Percentiles rank a stretch among this genome's conserved stretches.
Evolutionary conservation across 805 yeast species (phyloP).

Genomic region (Saccharomycopsis synnaedendra): DNA sequence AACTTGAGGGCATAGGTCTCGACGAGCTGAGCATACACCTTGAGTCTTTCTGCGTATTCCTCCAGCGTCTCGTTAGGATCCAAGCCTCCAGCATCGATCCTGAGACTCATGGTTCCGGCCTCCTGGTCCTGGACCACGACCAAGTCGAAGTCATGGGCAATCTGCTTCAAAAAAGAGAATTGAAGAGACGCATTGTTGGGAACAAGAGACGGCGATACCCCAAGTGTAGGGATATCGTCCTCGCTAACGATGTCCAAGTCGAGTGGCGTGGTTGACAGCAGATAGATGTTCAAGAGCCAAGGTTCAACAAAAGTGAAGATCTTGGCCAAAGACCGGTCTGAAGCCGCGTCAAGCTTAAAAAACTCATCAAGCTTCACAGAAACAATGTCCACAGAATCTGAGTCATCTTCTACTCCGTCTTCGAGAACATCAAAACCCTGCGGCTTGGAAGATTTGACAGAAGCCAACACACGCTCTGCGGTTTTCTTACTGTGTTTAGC

Average conservation of each 20-base stretch:
- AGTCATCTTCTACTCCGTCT: constrained; percentile 7
- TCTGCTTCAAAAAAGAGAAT: constrained; percentile 46
- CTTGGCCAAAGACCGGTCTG: constrained; percentile 6
- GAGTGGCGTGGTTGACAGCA: constrained; percentile 11
- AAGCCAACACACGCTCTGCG: constrained; percentile 24
- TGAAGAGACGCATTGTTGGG: constrained; percentile 26
- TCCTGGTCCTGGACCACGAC: constrained; percentile 49
- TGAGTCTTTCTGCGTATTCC: constrained; percentile 43
- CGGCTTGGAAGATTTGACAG: constrained; percentile 16
- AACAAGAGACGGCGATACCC: constrained; percentile 37
- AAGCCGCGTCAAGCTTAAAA: constrained; percentile 1
- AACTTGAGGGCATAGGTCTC: constrained; percentile 56
- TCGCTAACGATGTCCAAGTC: constrained; percentile 16
- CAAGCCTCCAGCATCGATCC: constrained; percentile 57
- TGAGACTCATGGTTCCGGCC: constrained; percentile 25
- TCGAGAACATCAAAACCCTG: constrained; percentile 16
- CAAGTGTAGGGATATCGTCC: constrained; percentile 30
- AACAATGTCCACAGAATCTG: not conserved
- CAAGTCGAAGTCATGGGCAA: constrained; percentile 58
- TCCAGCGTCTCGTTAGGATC: constrained; percentile 58
- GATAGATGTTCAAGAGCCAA: constrained; percentile 30
- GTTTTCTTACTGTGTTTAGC: constrained; percentile 1
- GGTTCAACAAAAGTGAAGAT: constrained; percentile 27
- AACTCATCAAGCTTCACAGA: constrained; percentile 7
- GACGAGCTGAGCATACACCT: constrained; percentile 39